These are phyloP conservation scores for Metschnikowia lachancei DNA, from an alignment of 805 yeast genomes.

Conservation along the genomic window DNA sequence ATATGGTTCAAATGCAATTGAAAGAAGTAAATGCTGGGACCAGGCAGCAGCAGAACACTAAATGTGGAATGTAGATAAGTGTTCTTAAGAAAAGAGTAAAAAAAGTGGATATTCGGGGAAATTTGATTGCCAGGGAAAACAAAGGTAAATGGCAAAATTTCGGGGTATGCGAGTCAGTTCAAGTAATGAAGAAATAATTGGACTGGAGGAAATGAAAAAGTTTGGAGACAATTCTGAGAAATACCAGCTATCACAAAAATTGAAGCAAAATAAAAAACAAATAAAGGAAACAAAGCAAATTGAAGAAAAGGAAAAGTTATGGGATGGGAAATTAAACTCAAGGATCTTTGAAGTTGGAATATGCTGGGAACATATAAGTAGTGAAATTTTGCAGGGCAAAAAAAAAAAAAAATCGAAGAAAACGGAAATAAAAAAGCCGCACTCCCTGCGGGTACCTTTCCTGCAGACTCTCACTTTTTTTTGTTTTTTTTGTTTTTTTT, in stretches of 20 bases:
- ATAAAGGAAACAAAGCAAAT: neutral
- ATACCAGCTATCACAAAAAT: slow-evolving; percentile 11
- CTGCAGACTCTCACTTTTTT: neutral
- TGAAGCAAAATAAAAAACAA: slow-evolving; percentile 1
- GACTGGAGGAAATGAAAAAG: neutral
- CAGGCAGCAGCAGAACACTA: no score
- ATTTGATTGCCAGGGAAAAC: neutral
- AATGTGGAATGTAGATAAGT: neutral
- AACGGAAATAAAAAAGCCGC: slow-evolving; percentile 9
- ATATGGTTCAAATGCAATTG: neutral
- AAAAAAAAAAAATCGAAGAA: slow-evolving; percentile 5
- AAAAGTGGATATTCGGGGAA: neutral
- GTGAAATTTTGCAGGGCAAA: slow-evolving; percentile 7
- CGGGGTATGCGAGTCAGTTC: neutral
- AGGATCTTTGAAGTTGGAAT: slow-evolving; percentile 5
- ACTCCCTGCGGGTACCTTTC: slow-evolving; percentile 9
- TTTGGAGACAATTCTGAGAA: slow-evolving; percentile 4
- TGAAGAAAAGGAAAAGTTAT: neutral
- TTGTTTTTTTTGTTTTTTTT: neutral
- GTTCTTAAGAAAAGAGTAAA: neutral
- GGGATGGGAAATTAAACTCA: neutral
- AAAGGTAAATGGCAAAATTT: neutral
- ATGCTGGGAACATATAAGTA: slow-evolving; percentile 4
- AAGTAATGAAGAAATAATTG: neutral
- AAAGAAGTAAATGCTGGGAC: no score